Evolutionary conservation across 2,329 filamentous ascomycete species (phyloP), one percentile per base, ranked within the genome.

Genomic region (Aspergillus glaucus): DNA sequence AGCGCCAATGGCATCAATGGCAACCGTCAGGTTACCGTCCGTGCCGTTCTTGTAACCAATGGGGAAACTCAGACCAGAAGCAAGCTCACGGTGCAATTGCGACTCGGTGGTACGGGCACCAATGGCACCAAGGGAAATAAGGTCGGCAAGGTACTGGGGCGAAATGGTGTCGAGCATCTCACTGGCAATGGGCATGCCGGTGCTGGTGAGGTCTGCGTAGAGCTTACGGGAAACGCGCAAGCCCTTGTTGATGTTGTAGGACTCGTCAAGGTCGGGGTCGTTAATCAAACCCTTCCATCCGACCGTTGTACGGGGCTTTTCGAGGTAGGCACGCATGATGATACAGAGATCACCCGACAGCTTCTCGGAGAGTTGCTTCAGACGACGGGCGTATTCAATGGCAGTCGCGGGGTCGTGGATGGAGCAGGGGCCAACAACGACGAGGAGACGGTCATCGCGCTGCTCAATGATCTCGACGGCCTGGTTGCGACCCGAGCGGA

Each of bases 1-100:
- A 21, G 88, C 85, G 51, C 92, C 93, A 67, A 97, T 96, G 30
- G 93, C 93, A 67, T 98, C 93, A 62, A 97, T 94, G 17, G 92
- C 91, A 17, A 97, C 91, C 24, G 82, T 84, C 49, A 98, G 76
- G 60, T 86, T 89, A 39, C 93, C 93, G 63, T 98, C 93, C 21
- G 93, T 98, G 53, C 93, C 93, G 73, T 98, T 98, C 83, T 98
- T 98, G 86, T 96, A 98, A 51, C 93, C 93, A 58, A 98, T 91
- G 19, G 93, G 93, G 85, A 96, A 97, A 50, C 88, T 95, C 47
- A 97, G 80, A 60, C 93, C 93, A 24, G 88, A 94, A 4, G 93
- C 93, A 54, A 98, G 82, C 76, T 98, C 93, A 55, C 93, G 86
- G 75, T 98, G 93, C 57, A 97, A 79, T 75, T 98, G 93, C 48